These are phyloP conservation scores for Termitomyces sp. DNA, from an alignment of 768 basidiomycete species.

Conservation along the genomic window DNA sequence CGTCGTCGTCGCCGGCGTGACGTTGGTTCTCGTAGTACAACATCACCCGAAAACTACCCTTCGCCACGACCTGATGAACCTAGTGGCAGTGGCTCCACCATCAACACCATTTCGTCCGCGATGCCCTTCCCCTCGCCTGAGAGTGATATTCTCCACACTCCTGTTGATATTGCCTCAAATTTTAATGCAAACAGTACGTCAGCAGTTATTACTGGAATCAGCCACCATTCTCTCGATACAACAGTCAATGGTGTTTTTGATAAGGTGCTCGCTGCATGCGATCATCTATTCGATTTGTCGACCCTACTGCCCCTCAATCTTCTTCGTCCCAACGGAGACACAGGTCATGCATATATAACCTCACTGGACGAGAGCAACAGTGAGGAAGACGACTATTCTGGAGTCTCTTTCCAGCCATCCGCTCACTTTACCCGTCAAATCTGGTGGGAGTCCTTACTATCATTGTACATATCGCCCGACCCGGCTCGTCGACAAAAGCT, in stretches of 20 bases:
- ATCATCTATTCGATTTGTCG: constrained; percentile 15
- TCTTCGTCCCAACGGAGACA: background rate
- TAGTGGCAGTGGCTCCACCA: constrained; percentile 6
- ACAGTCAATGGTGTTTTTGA: background rate
- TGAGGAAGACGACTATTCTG: constrained; percentile 16
- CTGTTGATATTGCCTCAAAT: constrained; percentile 6
- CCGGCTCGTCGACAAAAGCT: constrained; percentile 26
- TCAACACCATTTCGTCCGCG: background rate
- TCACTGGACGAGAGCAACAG: constrained; percentile 16
- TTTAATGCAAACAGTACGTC: background rate
- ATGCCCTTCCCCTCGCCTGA: constrained; percentile 9
- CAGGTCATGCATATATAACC: constrained; percentile 9
- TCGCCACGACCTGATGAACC: background rate
- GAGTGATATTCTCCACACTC: constrained; percentile 10
- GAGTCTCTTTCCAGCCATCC: constrained; percentile 52
- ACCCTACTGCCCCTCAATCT: constrained; percentile 11
- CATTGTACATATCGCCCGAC: constrained; percentile 40
- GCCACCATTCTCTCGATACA: background rate
- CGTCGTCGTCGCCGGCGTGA: constrained; percentile 31
- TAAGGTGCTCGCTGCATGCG: constrained; percentile 2
- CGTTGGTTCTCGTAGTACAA: constrained; percentile 6
- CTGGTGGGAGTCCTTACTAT: constrained; percentile 74
- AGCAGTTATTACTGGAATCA: background rate
- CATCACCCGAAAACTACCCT: constrained; percentile 3
- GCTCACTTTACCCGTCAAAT: constrained; percentile 63